Conservation (phyloP, 345 rosid genomes). For the Brassica carinata region DNA sequence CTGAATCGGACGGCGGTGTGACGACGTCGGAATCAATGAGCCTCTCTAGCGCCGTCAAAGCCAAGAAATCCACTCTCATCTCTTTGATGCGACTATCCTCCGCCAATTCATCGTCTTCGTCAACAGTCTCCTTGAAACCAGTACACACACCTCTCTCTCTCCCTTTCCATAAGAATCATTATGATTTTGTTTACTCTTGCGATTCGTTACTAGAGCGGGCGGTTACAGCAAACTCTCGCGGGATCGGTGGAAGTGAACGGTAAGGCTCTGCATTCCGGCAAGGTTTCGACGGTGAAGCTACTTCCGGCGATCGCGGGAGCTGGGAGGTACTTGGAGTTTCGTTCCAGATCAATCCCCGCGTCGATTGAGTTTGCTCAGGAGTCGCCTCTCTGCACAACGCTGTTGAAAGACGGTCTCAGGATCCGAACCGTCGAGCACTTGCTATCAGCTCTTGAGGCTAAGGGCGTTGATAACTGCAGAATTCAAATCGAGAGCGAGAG, state of each 20-base stretch:
- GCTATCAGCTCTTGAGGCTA: constrained; percentile 85
- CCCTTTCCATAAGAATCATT: not conserved
- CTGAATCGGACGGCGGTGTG: constrained; percentile 3
- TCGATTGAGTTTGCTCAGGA: constrained; percentile 58
- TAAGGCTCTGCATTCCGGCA: constrained; percentile 68
- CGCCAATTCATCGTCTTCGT: constrained; percentile 6
- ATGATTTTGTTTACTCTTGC: not conserved
- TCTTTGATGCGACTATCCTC: constrained; percentile 55
- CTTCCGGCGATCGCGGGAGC: constrained; percentile 67
- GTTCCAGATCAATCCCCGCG: constrained; percentile 59
- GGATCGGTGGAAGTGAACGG: constrained; percentile 59
- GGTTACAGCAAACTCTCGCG: constrained; percentile 72
- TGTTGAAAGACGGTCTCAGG: constrained; percentile 52
- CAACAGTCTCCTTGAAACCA: constrained; percentile 23
- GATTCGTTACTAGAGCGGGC: constrained; percentile 52
- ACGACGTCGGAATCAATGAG: constrained; percentile 40
- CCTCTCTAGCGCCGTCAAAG: constrained; percentile 42
- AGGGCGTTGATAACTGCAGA: constrained; percentile 75
- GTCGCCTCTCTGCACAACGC: constrained; percentile 76
- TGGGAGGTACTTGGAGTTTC: constrained; percentile 67
- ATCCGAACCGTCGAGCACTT: constrained; percentile 84
- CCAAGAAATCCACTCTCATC: constrained; percentile 51
- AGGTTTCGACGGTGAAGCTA: constrained; percentile 59
- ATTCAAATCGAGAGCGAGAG: constrained; percentile 52
- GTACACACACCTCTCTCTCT: constrained; percentile 1